Evolutionary conservation across 1,284 basidiomycete genomes (phyloP), one percentile per base, ranked within the genome.

Genomic region (Marasmius tenuissimus): DNA sequence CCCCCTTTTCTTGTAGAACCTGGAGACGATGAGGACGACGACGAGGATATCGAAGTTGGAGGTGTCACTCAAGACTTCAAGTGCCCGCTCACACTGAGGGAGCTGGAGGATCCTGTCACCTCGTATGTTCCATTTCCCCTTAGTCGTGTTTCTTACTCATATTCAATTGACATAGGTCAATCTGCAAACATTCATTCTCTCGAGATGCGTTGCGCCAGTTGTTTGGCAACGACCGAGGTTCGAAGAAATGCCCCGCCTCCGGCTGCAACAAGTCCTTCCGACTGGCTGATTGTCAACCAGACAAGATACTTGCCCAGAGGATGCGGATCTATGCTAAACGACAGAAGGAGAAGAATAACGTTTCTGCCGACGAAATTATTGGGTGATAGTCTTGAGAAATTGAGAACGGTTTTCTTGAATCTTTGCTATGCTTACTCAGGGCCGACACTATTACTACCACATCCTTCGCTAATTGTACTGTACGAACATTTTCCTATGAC

Each of bases 21-120:
- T 39, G 92, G 86, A 12, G 92, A 93, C 68, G 85, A 82, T 39
- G 91, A 87, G 61, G 89, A 91, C 58, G 88, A 90, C 52, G 89
- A 90, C 54, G 91, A 94, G 42, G 91, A 93, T 9, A 75, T 96
- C 22, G 88, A 93, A 73, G 78, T 94, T 51, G 94, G 94, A 53
- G 93, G 92, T 54, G 82, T 88, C 22, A 91, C 88, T 7, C 91
- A 94, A 70, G 87, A 86, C 66, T 93, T 86, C 79, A 89, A 85
- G 59, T 96, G 93, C 66, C 93, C 93, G 1, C 77, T 96, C 57
- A 87, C 89, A 0, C 78, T 94, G 52, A 82, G 76, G 4, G 71
- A 80, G 10, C 81, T 92, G 35, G 78, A 79, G 35, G 79, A 95
- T 58, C 93, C 93, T 5, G 74, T 89, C 59, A 93, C 89, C 9